Evolutionary conservation across 768 basidiomycete species (phyloP), one percentile per base, ranked within the genome.

Genomic region (Trametes punicea): DNA sequence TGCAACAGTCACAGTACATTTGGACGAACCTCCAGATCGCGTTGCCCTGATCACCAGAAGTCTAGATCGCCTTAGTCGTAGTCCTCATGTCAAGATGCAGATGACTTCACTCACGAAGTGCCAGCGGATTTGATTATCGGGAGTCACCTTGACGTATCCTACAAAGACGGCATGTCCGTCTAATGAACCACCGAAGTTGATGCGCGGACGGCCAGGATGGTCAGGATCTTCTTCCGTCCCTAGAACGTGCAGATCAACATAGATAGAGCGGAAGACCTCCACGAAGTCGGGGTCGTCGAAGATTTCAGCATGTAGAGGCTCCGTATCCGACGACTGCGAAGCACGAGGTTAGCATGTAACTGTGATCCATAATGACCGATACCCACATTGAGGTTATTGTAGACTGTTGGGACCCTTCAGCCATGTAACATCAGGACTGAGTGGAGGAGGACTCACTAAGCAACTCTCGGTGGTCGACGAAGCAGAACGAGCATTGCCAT

Each of bases 401-500:
- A 84, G 36, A 71, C 82, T 84, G 46, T 6, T 16, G 21, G 9
- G 27, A 48, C 42, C 0, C 21, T 5, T 23, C 20, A 33, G 40
- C 18, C 25, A n/a, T n/a, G 15, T 30, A 20, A 1, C 34, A 20
- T 7, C 21, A 21, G 1, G 7, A 26, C 7, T 16, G 23, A 9
- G 25, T 25, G 16, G 26, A 29, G 25, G n/a, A 7, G 13, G 30
- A 73, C 85, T 67, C 63, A 88, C 86, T 70, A 38, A 86, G 62
- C 33, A 89, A 74, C 44, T 84, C 83, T 5, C 83, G 70, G 63
- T 89, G 86, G 65, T 89, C 86, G 49, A 80, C 77, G 63, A 85
- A 89, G 49, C 79, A 82, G 63, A 87, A 88, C n/a, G 80, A 77
- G 11, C 82, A 77, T 4, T 72, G 69, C 87, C 87, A 89, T 15